Conservation (phyloP, 495 filamentous ascomycete species). For the Letharia lupina region DNA sequence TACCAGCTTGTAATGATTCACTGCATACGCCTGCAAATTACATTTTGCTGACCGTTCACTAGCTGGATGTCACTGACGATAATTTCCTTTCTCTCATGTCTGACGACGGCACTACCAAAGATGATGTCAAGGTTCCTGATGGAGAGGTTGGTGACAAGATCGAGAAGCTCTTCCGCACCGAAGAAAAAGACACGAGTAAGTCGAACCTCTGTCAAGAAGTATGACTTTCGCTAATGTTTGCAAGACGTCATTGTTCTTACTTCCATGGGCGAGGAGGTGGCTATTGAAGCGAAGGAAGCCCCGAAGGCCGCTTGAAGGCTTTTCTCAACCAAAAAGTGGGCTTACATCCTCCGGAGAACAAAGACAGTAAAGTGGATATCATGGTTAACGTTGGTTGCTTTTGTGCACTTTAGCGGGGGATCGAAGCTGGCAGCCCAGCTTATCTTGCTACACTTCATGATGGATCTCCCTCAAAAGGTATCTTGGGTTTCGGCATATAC, state of each 20-base stretch:
- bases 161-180: slow-evolving; percentile 59
- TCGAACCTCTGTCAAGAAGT: slow-evolving; percentile 10
- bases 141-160: slow-evolving; percentile 80
- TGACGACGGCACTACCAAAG: slow-evolving; percentile 73
- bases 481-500: slow-evolving; percentile 22
- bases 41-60: slow-evolving; percentile 3
- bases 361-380: neutral
- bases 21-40: neutral
- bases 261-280: slow-evolving; percentile 91
- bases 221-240: slow-evolving; percentile 14
- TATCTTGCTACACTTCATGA: slow-evolving; percentile 18
- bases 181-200: slow-evolving; percentile 81
- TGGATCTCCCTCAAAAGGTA: slow-evolving; percentile 13
- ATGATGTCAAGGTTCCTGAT: slow-evolving; percentile 90
- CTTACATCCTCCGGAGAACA: neutral
- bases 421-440: slow-evolving; percentile 24
- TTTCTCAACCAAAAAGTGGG: neutral
- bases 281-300: slow-evolving; percentile 90
- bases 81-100: slow-evolving; percentile 84
- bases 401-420: slow-evolving; percentile 11
- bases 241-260: slow-evolving; percentile 83
- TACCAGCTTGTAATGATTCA: slow-evolving; percentile 76
- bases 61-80: slow-evolving; percentile 87
- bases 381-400: slow-evolving; percentile 7
- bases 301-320: slow-evolving; percentile 30